These are phyloP conservation scores for Pseudodiploospora longispora DNA, from an alignment of 2,329 filamentous ascomycete genomes.

Conservation along the genomic window DNA sequence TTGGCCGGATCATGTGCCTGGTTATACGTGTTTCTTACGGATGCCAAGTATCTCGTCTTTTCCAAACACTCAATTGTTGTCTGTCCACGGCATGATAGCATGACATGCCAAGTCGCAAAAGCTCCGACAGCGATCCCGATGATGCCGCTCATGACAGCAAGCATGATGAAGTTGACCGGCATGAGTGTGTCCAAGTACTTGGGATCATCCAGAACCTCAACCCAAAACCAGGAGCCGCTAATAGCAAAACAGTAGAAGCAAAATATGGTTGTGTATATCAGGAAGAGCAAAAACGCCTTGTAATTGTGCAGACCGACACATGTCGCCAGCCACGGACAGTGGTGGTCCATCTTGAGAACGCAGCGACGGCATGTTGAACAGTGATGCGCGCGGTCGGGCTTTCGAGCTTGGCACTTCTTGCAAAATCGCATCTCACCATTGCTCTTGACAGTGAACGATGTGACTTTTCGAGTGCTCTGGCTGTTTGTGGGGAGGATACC, in stretches of 20 bases:
- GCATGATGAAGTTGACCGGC: constrained; percentile 84
- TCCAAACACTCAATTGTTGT: constrained; percentile 96
- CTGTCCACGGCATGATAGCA: constrained; percentile 68
- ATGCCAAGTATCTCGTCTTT: constrained; percentile 87
- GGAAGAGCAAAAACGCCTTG: constrained; percentile 88
- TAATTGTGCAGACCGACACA: constrained; percentile 93
- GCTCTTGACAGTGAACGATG: constrained; percentile 85
- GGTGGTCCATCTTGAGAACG: constrained; percentile 98
- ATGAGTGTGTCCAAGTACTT: constrained; percentile 68
- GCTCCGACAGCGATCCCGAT: constrained; percentile 82
- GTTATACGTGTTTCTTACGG: constrained; percentile 62
- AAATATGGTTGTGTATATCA: constrained; percentile 82
- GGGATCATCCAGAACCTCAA: constrained; percentile 65
- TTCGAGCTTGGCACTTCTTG: constrained; percentile 93
- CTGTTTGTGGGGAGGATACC: constrained; percentile 63
- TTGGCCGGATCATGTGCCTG: constrained; percentile 48
- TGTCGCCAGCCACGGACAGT: constrained; percentile 95
- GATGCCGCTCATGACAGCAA: constrained; percentile 81
- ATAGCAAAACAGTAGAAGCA: constrained; percentile 75
- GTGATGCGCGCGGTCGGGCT: constrained; percentile 93
- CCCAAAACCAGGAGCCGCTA: constrained; percentile 74
- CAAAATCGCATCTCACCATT: constrained; percentile 83
- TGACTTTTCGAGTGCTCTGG: constrained; percentile 49
- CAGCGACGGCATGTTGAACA: constrained; percentile 92
- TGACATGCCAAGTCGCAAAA: constrained; percentile 88